Conservation (phyloP, 2,329 filamentous ascomycete genomes). For the Hirsutella thompsonii region DNA sequence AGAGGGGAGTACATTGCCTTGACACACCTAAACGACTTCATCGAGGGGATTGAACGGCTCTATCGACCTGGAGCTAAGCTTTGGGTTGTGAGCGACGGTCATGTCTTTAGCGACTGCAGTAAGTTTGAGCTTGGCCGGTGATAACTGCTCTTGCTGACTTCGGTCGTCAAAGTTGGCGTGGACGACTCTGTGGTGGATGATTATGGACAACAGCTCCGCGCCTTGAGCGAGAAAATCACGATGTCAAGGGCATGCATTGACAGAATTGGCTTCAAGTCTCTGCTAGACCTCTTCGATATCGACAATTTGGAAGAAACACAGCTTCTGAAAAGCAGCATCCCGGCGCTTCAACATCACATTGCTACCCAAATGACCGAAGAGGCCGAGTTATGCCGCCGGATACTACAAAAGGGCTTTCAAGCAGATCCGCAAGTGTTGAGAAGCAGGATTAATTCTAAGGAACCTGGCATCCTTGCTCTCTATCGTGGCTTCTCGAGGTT, state of each 20-base stretch:
- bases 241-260: constrained; percentile 9
- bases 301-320: not conserved
- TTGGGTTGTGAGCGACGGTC: constrained; percentile 26
- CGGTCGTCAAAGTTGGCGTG: constrained; percentile 26
- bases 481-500: constrained; percentile 52
- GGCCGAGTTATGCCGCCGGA: constrained; percentile 18
- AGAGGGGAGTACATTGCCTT: constrained; percentile 21
- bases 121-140: not conserved
- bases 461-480: constrained; percentile 28
- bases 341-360: constrained; percentile 21
- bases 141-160: not conserved
- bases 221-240: constrained; percentile 19
- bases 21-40: constrained; percentile 15
- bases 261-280: constrained; percentile 15
- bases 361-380: constrained; percentile 11
- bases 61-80: constrained; percentile 20
- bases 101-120: constrained; percentile 28
- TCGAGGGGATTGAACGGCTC: constrained; percentile 14
- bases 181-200: constrained; percentile 26
- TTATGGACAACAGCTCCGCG: constrained; percentile 22
- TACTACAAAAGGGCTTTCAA: constrained; percentile 21
- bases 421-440: constrained; percentile 15
- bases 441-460: constrained; percentile 13
- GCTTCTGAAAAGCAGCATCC: constrained; percentile 22
- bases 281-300: constrained; percentile 16